Percentiles rank a stretch among this genome's conserved stretches.
Evolutionary conservation across 345 rosid species (phyloP).

Genomic region (Euphorbia peplus): DNA sequence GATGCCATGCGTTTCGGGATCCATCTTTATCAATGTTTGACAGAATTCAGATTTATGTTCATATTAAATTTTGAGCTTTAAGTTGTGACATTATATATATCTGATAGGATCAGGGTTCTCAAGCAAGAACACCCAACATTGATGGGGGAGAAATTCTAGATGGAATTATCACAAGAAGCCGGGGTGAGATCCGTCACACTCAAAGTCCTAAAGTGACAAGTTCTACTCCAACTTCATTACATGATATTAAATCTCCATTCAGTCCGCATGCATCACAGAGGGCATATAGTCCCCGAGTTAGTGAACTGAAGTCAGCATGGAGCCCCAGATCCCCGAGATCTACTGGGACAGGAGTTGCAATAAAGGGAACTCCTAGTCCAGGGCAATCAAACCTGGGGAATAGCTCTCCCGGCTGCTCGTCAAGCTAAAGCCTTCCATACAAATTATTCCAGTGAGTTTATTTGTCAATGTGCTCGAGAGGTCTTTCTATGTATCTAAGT

Average conservation of each 20-base stretch:
- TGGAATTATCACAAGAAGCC: slow-evolving; percentile 72
- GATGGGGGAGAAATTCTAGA: slow-evolving; percentile 71
- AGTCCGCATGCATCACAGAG: slow-evolving; percentile 41
- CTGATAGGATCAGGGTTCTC: slow-evolving; percentile 43
- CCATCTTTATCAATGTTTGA: not conserved
- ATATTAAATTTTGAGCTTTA: slow-evolving; percentile 8
- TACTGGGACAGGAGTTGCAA: slow-evolving; percentile 31
- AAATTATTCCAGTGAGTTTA: slow-evolving; percentile 18
- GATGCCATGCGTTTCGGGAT: not conserved
- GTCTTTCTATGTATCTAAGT: slow-evolving; percentile 28
- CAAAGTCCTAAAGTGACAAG: slow-evolving; percentile 64
- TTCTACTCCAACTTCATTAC: slow-evolving; percentile 32
- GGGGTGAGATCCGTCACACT: slow-evolving; percentile 72
- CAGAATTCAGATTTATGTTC: not conserved
- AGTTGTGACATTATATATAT: slow-evolving; percentile 15
- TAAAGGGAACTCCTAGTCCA: slow-evolving; percentile 44
- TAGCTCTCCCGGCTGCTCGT: slow-evolving; percentile 29
- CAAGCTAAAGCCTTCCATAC: slow-evolving; percentile 24
- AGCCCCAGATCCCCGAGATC: slow-evolving; percentile 32
- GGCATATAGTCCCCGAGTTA: slow-evolving; percentile 40
- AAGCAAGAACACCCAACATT: slow-evolving; percentile 29
- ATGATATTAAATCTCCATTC: slow-evolving; percentile 34
- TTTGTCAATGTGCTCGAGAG: slow-evolving; percentile 45
- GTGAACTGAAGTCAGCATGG: slow-evolving; percentile 24
- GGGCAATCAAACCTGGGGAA: slow-evolving; percentile 49